A percentile compares a stretch with the other conserved stretches of the same genome.
Evolutionary conservation across 352 stramenopile genomes (phyloP).

Genomic region (Globisporangium orthogonon): DNA sequence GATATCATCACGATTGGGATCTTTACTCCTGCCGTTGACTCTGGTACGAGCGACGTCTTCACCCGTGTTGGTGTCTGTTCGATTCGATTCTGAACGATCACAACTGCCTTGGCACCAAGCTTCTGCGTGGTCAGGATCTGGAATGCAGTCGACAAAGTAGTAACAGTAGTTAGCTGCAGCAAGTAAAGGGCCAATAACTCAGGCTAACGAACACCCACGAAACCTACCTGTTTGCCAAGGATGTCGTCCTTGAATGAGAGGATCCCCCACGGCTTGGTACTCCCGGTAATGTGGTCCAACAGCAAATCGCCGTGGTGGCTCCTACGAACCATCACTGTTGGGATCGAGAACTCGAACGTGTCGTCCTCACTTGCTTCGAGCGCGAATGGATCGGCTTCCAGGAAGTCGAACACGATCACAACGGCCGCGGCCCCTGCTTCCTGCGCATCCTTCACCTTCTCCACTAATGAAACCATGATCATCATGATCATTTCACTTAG

Average conservation of each 20-base stretch:
- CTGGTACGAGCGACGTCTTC: neutral
- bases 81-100: constrained; percentile 53
- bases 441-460: constrained; percentile 69
- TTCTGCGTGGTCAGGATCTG: constrained; percentile 63
- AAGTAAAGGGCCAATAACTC: neutral
- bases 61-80: constrained; percentile 43
- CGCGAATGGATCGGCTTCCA: constrained; percentile 59
- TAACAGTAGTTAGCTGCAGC: neutral
- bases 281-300: constrained; percentile 33
- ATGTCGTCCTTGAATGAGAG: constrained; percentile 66
- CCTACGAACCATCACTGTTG: constrained; percentile 64
- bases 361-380: constrained; percentile 45
- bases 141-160: neutral
- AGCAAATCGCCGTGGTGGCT: constrained; percentile 43
- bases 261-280: constrained; percentile 26
- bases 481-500: constrained; percentile 49
- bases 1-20: constrained; percentile 59
- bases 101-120: constrained; percentile 51
- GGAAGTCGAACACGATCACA: constrained; percentile 60
- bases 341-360: constrained; percentile 50
- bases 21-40: constrained; percentile 33
- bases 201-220: constrained; percentile 1
- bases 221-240: constrained; percentile 46
- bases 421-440: constrained; percentile 44
- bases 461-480: constrained; percentile 64